These are phyloP conservation scores for Corynascus novoguineensis DNA, from an alignment of 495 filamentous ascomycete genomes.

Conservation along the genomic window DNA sequence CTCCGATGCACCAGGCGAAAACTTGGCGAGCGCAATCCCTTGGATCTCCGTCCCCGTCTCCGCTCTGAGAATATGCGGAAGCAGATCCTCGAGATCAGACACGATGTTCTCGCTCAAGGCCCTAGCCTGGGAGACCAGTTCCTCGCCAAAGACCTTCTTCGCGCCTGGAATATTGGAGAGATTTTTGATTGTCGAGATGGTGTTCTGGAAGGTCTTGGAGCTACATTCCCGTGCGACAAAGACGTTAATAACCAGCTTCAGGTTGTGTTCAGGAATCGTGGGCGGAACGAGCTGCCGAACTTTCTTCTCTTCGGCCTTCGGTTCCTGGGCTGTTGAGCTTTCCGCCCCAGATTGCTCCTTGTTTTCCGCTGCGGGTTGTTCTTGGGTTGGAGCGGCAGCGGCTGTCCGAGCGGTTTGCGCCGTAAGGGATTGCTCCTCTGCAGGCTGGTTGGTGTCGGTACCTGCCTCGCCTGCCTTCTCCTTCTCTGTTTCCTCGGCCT, in stretches of 20 bases:
- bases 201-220: conserved; percentile 94
- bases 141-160: conserved; percentile 82
- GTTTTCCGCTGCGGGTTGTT: conserved; percentile 26
- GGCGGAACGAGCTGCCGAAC: conserved; percentile 70
- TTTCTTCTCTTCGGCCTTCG: conserved; percentile 62
- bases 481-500: conserved; percentile 39
- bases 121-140: conserved; percentile 82
- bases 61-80: conserved; percentile 80
- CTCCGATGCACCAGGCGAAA: conserved; percentile 90
- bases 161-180: conserved; percentile 88
- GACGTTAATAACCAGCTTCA: conserved; percentile 90
- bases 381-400: conserved; percentile 15
- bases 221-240: conserved; percentile 93
- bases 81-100: conserved; percentile 76
- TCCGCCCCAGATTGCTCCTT: conserved; percentile 30
- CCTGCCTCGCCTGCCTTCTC: conserved; percentile 18
- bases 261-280: conserved; percentile 80
- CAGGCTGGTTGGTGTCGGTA: conserved; percentile 17
- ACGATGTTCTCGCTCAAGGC: conserved; percentile 77
- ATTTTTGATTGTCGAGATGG: conserved; percentile 95
- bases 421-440: conserved; percentile 23
- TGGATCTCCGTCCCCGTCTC: conserved; percentile 89
- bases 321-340: conserved; percentile 44
- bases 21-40: conserved; percentile 86
- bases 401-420: conserved; percentile 20